Percentiles rank a stretch among this genome's conserved stretches.
These are phyloP conservation scores for Pugionium cornutum DNA, from an alignment of 345 rosid genomes.

Conservation along the genomic window DNA sequence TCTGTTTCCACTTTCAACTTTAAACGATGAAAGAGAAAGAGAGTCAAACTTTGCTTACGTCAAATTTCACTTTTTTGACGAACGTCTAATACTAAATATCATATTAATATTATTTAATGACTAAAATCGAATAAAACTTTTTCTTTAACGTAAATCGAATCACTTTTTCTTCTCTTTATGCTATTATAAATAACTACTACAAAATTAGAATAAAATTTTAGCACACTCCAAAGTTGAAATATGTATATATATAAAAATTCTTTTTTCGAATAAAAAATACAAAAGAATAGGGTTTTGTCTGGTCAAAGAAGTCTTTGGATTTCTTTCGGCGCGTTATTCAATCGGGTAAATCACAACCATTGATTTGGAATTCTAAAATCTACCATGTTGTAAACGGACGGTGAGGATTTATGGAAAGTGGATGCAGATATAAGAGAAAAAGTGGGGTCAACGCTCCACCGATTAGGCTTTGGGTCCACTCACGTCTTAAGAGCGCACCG, in stretches of 20 bases:
- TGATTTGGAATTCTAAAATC: conserved; percentile 4
- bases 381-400: conserved; percentile 24
- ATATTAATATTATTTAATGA: conserved; percentile 16
- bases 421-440: conserved; percentile 29
- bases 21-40: conserved; percentile 52
- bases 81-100: conserved; percentile 23
- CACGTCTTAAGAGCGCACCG: conserved; percentile 31
- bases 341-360: conserved; percentile 15
- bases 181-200: conserved; percentile 22
- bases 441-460: conserved; percentile 31
- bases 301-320: conserved; percentile 36
- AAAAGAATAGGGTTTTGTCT: too few species aligned
- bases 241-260: neutral
- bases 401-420: conserved; percentile 32
- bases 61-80: conserved; percentile 39
- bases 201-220: conserved; percentile 30
- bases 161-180: conserved; percentile 27
- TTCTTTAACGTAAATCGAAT: conserved; percentile 31
- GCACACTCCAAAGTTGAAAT: conserved; percentile 31
- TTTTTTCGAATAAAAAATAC: too few species aligned
- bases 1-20: conserved; percentile 15
- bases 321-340: conserved; percentile 37
- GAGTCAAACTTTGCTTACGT: conserved; percentile 73
- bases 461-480: conserved; percentile 28
- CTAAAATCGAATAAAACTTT: conserved; percentile 34